Evolutionary conservation across 208 protist genomes (phyloP), one percentile per base, ranked within the genome.

Genomic region (Trypanosoma vivax): DNA sequence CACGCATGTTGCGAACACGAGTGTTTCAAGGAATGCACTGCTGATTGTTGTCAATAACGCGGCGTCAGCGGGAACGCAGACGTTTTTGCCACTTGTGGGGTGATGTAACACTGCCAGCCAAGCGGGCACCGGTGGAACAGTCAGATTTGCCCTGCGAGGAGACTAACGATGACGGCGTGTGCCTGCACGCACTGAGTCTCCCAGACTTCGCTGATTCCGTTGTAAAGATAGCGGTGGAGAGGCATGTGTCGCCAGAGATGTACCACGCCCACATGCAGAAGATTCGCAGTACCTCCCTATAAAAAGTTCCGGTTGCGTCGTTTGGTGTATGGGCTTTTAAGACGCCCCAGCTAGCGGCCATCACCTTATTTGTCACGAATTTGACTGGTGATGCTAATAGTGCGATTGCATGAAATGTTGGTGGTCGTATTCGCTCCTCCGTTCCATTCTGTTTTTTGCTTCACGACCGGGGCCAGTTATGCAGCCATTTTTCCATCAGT

Each of bases 31-130:
- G 7, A 48, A 58, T 24, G 79, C 68, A 28, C 34, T 87, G 31
- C 70, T 56, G 13, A 27, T 83, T 18, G 61, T 77, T 38, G 58
- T 87, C 18, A 57, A 80, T 61, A 78, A 29, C 46, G 39, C 48
- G 9, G 60, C 63, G 27, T 69, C 51, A 4, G 51, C 39, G 5
- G 49, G 14, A 48, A 43, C 45, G 25, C 41, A 64, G 23, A 35
- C 16, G 42, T 29, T 74, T 58, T 5, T 27, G 9, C 33, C 6
- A 43, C 13, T 13, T 18, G 16, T 42, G 37, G 23, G 18, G 24
- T 21, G 52, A 40, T n/a, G 18, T 67, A 11, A 11, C n/a, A 37
- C 29, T 67, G 25, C 60, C 60, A 28, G 46, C 60, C 14, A 19
- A 27, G 28, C 60, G 50, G 1, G 34, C 27, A 16, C 16, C 5